These are phyloP conservation scores for Pseudohyphozyma bogoriensis DNA, from an alignment of 768 basidiomycete species.

Conservation along the genomic window DNA sequence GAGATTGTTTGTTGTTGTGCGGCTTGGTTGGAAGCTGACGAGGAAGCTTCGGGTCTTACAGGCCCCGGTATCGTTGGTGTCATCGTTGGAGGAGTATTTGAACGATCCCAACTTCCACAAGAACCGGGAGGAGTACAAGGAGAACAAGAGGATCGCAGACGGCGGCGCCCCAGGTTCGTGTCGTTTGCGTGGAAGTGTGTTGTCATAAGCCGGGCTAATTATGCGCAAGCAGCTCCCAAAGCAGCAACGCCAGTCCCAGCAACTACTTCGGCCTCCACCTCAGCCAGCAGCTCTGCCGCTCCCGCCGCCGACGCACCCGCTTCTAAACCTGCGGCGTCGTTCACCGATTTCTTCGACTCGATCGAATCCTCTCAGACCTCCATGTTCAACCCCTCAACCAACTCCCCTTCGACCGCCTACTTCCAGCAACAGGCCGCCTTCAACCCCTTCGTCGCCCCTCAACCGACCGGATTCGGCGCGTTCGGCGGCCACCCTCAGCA, in stretches of 20 bases:
- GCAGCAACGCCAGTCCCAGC: conserved; percentile 6
- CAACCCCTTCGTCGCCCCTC: conserved; percentile 68
- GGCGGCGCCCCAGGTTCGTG: conserved; percentile 14
- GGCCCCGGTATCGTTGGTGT: conserved; percentile 92
- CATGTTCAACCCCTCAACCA: conserved; percentile 58
- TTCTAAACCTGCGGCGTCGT: conserved; percentile 16
- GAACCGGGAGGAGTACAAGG: conserved; percentile 83
- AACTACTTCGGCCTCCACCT: conserved; percentile 16
- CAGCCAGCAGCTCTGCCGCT: conserved; percentile 26
- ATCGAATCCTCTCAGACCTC: conserved; percentile 72
- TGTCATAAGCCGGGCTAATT: background rate
- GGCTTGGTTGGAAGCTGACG: background rate
- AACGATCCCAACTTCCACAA: conserved; percentile 94
- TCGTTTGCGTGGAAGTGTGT: too few species aligned
- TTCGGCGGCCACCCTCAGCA: conserved; percentile 36
- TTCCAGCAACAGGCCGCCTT: conserved; percentile 45
- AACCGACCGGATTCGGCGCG: conserved; percentile 43
- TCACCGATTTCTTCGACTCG: conserved; percentile 75
- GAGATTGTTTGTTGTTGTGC: background rate
- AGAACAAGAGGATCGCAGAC: conserved; percentile 61
- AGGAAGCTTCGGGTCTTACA: conserved; percentile 45
- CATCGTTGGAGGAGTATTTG: conserved; percentile 86
- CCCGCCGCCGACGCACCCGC: conserved; percentile 29
- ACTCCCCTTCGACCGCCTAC: conserved; percentile 41
- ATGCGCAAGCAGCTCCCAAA: too few species aligned